Conservation (phyloP, 2,329 filamentous ascomycete genomes). For the Bipolaris zeicola region DNA sequence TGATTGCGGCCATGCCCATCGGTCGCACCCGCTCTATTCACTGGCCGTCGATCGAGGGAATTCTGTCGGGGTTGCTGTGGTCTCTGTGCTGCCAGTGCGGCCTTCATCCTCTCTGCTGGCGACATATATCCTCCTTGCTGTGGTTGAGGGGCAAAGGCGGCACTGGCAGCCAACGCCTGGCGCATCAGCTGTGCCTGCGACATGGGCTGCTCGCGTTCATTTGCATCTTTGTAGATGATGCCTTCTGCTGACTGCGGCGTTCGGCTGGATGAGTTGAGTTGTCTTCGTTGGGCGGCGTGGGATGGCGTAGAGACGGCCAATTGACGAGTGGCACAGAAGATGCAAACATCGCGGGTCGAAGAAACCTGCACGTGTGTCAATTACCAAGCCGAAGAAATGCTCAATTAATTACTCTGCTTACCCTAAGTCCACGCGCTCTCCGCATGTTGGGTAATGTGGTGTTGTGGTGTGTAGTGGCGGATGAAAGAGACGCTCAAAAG, state of each 20-base stretch:
- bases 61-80: slow-evolving; percentile 18
- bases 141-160: slow-evolving; percentile 16
- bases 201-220: slow-evolving; percentile 23
- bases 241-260: slow-evolving; percentile 39
- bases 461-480: slow-evolving; percentile 8
- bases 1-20: slow-evolving; percentile 26
- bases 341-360: slow-evolving; percentile 45
- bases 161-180: slow-evolving; percentile 27
- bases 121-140: slow-evolving; percentile 22
- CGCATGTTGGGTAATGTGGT: slow-evolving; percentile 30
- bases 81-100: slow-evolving; percentile 11
- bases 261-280: slow-evolving; percentile 42
- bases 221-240: slow-evolving; percentile 32
- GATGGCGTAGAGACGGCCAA: slow-evolving; percentile 27
- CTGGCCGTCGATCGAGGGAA: slow-evolving; percentile 19
- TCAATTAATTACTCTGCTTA: slow-evolving; percentile 13
- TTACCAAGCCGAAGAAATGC: neutral
- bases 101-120: slow-evolving; percentile 27
- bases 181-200: slow-evolving; percentile 40
- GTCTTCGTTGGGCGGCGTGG: slow-evolving; percentile 33
- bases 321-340: slow-evolving; percentile 48
- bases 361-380: slow-evolving; percentile 33
- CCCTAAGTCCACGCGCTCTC: slow-evolving; percentile 38
- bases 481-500: slow-evolving; percentile 20
- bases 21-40: slow-evolving; percentile 21